Evolutionary conservation across 192 early-diverging fungal genomes (phyloP).

Genomic region (Entomortierella parvispora): DNA sequence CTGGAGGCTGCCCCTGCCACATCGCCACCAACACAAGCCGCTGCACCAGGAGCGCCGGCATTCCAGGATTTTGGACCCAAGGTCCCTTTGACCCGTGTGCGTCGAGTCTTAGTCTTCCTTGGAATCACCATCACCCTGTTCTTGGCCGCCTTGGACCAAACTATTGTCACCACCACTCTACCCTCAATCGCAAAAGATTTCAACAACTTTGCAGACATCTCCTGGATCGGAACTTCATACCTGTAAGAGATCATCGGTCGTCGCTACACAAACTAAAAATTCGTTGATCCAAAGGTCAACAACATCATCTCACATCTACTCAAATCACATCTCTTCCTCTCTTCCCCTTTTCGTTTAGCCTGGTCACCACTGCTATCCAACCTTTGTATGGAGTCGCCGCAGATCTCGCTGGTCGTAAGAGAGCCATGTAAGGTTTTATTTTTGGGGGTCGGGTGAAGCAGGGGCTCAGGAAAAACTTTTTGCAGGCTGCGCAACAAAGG

Average conservation of each 20-base stretch:
- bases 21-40: neutral
- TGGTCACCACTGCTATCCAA: constrained; percentile 56
- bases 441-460: neutral
- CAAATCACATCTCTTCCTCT: too few species aligned
- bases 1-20: constrained; percentile 1
- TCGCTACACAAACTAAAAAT: too few species aligned
- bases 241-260: constrained; percentile 44
- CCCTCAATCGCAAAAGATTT: constrained; percentile 66
- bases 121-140: constrained; percentile 59
- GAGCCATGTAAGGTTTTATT: constrained; percentile 33
- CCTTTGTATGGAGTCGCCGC: constrained; percentile 40
- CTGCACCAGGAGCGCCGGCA: neutral
- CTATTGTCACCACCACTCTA: constrained; percentile 68
- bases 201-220: constrained; percentile 65
- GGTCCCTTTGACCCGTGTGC: constrained; percentile 21
- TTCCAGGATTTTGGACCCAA: constrained; percentile 44
- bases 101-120: constrained; percentile 28
- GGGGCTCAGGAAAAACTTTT: neutral
- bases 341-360: too few species aligned
- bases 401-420: constrained; percentile 31
- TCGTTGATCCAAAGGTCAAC: too few species aligned
- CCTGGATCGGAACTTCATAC: constrained; percentile 83
- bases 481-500: neutral
- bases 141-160: constrained; percentile 64
- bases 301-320: too few species aligned